Evolutionary conservation across 2,329 filamentous ascomycete genomes (phyloP).

Genomic region (Diaporthe sp.): DNA sequence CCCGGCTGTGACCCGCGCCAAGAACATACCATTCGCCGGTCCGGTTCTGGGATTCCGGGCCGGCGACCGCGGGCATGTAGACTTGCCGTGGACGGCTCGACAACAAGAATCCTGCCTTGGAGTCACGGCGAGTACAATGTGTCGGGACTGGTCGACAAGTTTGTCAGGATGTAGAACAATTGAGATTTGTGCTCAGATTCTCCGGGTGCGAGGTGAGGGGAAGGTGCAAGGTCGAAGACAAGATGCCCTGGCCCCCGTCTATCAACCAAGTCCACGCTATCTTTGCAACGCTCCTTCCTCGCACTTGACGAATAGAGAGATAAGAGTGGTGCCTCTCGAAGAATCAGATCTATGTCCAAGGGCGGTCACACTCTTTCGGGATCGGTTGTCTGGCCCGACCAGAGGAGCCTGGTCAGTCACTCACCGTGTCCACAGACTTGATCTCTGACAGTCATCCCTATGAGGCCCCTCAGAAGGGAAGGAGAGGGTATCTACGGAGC

Average conservation of each 20-base stretch:
- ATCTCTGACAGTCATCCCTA: not conserved
- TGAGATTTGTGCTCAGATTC: not conserved
- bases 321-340: not conserved
- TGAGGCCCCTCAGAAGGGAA: not conserved
- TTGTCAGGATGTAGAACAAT: not conserved
- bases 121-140: not conserved
- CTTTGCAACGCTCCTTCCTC: not conserved
- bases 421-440: not conserved
- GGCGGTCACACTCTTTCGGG: no score
- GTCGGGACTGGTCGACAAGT: no score
- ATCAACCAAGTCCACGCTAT: not conserved
- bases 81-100: not conserved
- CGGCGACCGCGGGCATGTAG: not conserved
- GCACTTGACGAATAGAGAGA: not conserved
- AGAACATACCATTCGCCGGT: slow-evolving; percentile 30
- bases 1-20: slow-evolving; percentile 25
- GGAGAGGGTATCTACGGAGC: not conserved
- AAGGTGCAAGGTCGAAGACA: slow-evolving; percentile 1
- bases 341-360: not conserved
- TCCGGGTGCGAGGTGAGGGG: not conserved
- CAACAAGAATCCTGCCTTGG: not conserved
- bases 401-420: not conserved
- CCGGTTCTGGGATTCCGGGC: slow-evolving; percentile 33
- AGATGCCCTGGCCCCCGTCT: not conserved
- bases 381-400: not conserved